A percentile compares a stretch with the other conserved stretches of the same genome.
Conservation (phyloP, 768 basidiomycete genomes). For the Russula sp. region DNA sequence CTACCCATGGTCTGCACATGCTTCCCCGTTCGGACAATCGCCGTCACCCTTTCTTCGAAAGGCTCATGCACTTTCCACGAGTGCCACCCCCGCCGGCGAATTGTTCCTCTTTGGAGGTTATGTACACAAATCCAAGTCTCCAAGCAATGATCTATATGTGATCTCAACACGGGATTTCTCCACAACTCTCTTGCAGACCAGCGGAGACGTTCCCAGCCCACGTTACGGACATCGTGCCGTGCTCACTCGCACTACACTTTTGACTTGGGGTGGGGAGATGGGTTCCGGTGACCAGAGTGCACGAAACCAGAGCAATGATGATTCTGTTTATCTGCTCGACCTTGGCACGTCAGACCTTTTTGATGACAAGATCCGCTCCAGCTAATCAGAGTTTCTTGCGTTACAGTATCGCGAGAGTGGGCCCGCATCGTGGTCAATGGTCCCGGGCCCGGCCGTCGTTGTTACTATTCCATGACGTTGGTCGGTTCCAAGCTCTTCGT, state of each 20-base stretch:
- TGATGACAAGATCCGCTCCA: no score
- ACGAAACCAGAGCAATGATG: conserved; percentile 76
- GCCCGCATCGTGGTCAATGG: conserved; percentile 79
- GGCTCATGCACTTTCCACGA: conserved; percentile 84
- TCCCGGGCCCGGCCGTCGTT: conserved; percentile 78
- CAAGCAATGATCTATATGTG: conserved; percentile 89
- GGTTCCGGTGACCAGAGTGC: conserved; percentile 68
- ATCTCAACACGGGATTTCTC: conserved; percentile 77
- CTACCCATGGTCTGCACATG: no score
- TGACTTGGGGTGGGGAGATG: conserved; percentile 93
- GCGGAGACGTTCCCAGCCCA: conserved; percentile 81
- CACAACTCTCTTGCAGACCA: conserved; percentile 79
- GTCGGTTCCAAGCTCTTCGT: conserved; percentile 87
- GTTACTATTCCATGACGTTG: conserved; percentile 95
- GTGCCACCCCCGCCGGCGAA: conserved; percentile 73
- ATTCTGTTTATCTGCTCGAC: conserved; percentile 42
- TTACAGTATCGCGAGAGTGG: conserved; percentile 89
- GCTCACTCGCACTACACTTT: conserved; percentile 89
- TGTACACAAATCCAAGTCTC: conserved; percentile 64
- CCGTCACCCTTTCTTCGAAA: conserved; percentile 94
- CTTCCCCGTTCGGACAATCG: conserved; percentile 32
- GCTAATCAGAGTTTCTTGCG: not conserved
- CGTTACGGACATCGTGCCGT: conserved; percentile 90
- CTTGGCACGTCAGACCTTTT: no score
- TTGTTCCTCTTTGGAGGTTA: conserved; percentile 97